Percentiles rank a stretch among this genome's conserved stretches.
Conservation (phyloP, 768 basidiomycete species). For the Megacollybia marginata region DNA sequence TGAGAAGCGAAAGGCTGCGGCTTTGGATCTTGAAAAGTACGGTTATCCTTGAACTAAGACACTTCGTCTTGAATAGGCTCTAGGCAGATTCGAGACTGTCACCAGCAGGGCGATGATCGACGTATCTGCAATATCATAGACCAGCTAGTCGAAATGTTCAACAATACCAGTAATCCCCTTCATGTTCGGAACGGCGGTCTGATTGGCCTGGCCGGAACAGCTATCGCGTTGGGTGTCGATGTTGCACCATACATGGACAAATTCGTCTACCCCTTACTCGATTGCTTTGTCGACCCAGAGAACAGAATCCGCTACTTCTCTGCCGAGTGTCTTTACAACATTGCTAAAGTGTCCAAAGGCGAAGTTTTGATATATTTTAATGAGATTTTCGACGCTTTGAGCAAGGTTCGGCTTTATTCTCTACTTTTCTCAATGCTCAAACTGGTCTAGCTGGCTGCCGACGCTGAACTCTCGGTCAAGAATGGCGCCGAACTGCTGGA, state of each 20-base stretch:
- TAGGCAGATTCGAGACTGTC: conserved; percentile 83
- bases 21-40: conserved; percentile 93
- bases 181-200: conserved; percentile 92
- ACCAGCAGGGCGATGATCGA: conserved; percentile 71
- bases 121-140: conserved; percentile 85
- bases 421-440: conserved; percentile 1
- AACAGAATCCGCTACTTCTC: conserved; percentile 96
- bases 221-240: conserved; percentile 93
- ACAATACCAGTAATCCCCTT: conserved; percentile 69
- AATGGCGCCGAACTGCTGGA: conserved; percentile 97
- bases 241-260: conserved; percentile 92
- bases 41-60: conserved; percentile 6
- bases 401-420: conserved; percentile 64
- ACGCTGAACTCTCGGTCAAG: conserved; percentile 93
- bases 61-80: conserved; percentile 4
- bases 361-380: conserved; percentile 97
- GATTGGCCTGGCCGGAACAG: conserved; percentile 92
- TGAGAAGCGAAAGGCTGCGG: conserved; percentile 93
- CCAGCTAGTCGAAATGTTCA: conserved; percentile 93
- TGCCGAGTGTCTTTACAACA: conserved; percentile 96
- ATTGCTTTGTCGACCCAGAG: conserved; percentile 91
- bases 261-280: conserved; percentile 82
- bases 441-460: conserved; percentile 75
- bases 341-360: conserved; percentile 94
- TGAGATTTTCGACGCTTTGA: conserved; percentile 94